Evolutionary conservation across 1,139 yeast species (phyloP).

Genomic region (Debaryomyces sp.): DNA sequence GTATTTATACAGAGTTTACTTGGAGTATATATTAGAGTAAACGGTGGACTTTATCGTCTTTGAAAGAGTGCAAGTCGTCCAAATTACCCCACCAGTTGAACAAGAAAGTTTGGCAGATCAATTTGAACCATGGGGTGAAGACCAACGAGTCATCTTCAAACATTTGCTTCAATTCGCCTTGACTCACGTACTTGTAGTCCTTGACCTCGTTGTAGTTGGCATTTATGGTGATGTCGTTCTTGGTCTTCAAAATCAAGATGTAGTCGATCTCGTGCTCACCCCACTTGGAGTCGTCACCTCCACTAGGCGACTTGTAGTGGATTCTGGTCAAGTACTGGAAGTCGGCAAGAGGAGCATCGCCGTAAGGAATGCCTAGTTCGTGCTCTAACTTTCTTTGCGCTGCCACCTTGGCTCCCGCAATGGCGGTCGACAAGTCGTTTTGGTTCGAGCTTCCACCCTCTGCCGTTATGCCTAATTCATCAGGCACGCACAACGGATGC

Average conservation of each 20-base stretch:
- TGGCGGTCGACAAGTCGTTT: constrained; percentile 49
- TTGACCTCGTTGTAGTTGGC: constrained; percentile 83
- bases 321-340: constrained; percentile 90
- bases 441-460: constrained; percentile 37
- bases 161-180: constrained; percentile 70
- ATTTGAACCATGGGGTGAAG: constrained; percentile 98
- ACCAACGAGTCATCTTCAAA: constrained; percentile 62
- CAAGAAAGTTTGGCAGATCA: constrained; percentile 87
- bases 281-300: constrained; percentile 73
- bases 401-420: constrained; percentile 81
- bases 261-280: constrained; percentile 98
- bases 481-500: constrained; percentile 85
- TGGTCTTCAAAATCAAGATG: constrained; percentile 74
- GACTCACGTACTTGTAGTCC: constrained; percentile 75
- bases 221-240: constrained; percentile 50
- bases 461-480: constrained; percentile 66
- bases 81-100: constrained; percentile 93
- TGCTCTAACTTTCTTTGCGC: constrained; percentile 92
- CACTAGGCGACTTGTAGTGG: constrained; percentile 87
- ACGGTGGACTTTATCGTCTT: constrained; percentile 50
- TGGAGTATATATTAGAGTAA: constrained; percentile 16
- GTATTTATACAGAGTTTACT: neutral
- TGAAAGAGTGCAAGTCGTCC: constrained; percentile 53
- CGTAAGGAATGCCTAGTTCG: constrained; percentile 80
- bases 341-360: constrained; percentile 63